Conservation (phyloP, 2,329 filamentous ascomycete species). For the Ophiostoma novo-ulmi region DNA sequence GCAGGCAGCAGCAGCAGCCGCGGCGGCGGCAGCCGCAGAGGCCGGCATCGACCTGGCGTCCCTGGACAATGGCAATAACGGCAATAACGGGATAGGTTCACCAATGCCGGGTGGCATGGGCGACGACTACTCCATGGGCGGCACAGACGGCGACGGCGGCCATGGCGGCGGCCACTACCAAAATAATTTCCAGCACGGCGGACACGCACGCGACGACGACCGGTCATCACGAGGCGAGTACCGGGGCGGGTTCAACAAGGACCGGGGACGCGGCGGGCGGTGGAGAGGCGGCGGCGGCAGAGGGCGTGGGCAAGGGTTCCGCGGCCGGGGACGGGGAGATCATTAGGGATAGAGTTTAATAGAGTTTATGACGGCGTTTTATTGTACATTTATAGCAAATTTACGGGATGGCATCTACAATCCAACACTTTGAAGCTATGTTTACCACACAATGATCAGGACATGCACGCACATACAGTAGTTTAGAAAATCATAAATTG, state of each 20-base stretch:
- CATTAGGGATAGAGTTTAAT: constrained; percentile 1
- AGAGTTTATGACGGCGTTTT: background rate
- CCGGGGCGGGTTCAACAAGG: constrained; percentile 29
- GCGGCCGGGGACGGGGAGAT: constrained; percentile 27
- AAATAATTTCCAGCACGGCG: constrained; percentile 30
- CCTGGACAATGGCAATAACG: background rate
- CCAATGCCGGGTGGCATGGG: background rate
- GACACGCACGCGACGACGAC: constrained; percentile 27
- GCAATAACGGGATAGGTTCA: background rate
- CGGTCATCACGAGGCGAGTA: constrained; percentile 15
- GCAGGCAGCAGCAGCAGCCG: constrained; percentile 19
- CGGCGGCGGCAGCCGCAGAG: constrained; percentile 32
- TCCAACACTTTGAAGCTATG: background rate
- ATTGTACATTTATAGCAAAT: background rate
- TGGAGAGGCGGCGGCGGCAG: constrained; percentile 33
- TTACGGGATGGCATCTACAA: background rate
- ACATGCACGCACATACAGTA: background rate
- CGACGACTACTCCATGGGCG: constrained; percentile 22
- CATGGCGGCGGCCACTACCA: background rate
- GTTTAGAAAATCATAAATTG: background rate
- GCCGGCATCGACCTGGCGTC: constrained; percentile 29
- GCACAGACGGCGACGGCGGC: background rate
- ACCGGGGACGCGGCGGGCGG: constrained; percentile 35
- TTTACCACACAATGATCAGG: background rate
- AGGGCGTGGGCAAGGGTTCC: constrained; percentile 29